Conservation (phyloP, 2,329 filamentous ascomycete genomes). For the Colletotrichum chrysophilum region DNA sequence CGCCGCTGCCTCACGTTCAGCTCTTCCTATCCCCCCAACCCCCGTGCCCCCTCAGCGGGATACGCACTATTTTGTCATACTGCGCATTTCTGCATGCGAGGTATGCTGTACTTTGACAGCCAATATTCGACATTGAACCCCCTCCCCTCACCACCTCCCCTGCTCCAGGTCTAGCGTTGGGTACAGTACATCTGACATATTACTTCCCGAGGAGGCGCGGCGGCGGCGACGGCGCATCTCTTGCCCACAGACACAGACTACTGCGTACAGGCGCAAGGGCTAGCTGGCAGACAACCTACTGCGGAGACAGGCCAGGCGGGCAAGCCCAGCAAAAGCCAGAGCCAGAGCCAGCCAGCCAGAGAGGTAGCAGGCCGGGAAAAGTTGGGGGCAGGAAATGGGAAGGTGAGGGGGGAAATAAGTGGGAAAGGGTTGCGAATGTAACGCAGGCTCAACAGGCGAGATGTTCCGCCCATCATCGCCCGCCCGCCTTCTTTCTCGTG, state of each 20-base stretch:
- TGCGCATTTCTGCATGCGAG: constrained; percentile 8
- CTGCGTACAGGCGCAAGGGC: background rate
- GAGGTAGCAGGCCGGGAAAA: background rate
- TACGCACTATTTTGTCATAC: constrained; percentile 14
- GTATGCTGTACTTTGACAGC: background rate
- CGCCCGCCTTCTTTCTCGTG: background rate
- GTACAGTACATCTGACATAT: constrained; percentile 16
- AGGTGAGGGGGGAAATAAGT: background rate
- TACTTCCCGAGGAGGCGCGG: constrained; percentile 14
- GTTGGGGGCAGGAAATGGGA: constrained; percentile 2
- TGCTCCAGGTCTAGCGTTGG: background rate
- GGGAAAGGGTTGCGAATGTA: constrained; percentile 19
- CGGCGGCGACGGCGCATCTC: constrained; percentile 3
- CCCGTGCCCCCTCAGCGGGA: background rate
- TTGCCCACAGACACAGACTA: constrained; percentile 9
- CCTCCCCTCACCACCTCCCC: background rate
- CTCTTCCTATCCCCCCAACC: background rate
- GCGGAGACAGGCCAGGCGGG: background rate
- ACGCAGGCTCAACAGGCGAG: constrained; percentile 19
- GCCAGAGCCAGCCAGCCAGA: background rate
- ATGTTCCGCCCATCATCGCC: constrained; percentile 5
- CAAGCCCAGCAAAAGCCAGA: background rate
- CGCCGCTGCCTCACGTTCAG: background rate
- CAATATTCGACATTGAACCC: background rate
- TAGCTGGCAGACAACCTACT: background rate